phyloP scores from a whole-genome alignment of 495 filamentous ascomycete genomes.

The Hypoxylon trugodes region DNA sequence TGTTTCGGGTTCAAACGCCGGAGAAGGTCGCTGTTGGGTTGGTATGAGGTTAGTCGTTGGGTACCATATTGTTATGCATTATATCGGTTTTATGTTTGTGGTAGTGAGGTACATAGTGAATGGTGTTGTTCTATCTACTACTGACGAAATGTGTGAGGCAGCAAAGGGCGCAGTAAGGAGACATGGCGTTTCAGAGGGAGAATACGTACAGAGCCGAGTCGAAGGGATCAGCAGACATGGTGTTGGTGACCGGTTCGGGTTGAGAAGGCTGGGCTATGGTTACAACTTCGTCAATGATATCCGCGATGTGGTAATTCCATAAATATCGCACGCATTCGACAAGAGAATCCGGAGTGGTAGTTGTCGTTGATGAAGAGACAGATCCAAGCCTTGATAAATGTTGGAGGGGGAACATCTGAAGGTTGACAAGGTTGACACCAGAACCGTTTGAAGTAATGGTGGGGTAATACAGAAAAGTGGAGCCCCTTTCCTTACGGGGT shows the following conservation, averaged over 20 bases:
- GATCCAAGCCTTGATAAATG: slow-evolving; percentile 22
- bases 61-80: no score
- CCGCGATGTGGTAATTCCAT: slow-evolving; percentile 11
- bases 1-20: slow-evolving; percentile 95
- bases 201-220: slow-evolving; percentile 81
- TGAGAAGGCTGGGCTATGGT: not conserved
- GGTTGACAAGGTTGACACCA: not conserved
- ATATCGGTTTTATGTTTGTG: slow-evolving; percentile 7
- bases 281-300: not conserved
- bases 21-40: slow-evolving; percentile 83
- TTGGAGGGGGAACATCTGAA: slow-evolving; percentile 38
- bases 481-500: slow-evolving; percentile 7
- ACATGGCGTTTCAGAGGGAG: slow-evolving; percentile 20
- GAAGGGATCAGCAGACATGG: slow-evolving; percentile 67
- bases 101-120: not conserved
- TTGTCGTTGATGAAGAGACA: slow-evolving; percentile 3
- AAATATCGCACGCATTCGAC: slow-evolving; percentile 10
- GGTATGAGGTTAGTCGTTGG: not conserved
- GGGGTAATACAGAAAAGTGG: slow-evolving; percentile 19
- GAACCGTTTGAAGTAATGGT: slow-evolving; percentile 25
- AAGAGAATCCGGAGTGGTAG: slow-evolving; percentile 11
- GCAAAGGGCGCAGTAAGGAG: not conserved
- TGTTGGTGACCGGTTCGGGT: slow-evolving; percentile 39
- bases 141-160: slow-evolving; percentile 9
- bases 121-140: not conserved